Conservation (phyloP, 2,329 filamentous ascomycete species). For the Epichloe uncinata region DNA sequence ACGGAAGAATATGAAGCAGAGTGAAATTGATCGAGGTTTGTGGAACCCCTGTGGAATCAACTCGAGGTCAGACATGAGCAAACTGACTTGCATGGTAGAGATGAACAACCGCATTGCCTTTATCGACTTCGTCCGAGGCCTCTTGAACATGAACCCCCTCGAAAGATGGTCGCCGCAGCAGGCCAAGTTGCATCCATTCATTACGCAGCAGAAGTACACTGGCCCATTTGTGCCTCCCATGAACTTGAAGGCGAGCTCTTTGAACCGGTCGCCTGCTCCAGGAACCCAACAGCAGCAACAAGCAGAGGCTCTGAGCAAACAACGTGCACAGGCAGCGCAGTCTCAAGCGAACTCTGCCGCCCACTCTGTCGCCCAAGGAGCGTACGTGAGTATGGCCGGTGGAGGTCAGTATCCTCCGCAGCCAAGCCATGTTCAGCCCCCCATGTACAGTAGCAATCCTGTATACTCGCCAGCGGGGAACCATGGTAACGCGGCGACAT, state of each 20-base stretch:
- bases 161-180: constrained; percentile 97
- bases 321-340: constrained; percentile 62
- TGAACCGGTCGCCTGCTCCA: constrained; percentile 78
- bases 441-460: constrained; percentile 71
- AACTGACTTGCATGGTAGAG: constrained; percentile 43
- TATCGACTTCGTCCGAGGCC: constrained; percentile 90
- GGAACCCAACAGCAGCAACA: constrained; percentile 94
- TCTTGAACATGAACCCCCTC: constrained; percentile 87
- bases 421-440: constrained; percentile 40
- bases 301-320: constrained; percentile 86
- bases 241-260: constrained; percentile 80
- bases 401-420: constrained; percentile 32
- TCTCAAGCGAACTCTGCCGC: constrained; percentile 56
- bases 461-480: constrained; percentile 55
- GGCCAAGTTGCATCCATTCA: constrained; percentile 93
- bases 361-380: constrained; percentile 52
- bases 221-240: constrained; percentile 93
- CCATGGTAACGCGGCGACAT: constrained; percentile 44
- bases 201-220: constrained; percentile 95
- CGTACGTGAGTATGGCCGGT: constrained; percentile 41
- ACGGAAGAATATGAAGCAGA: constrained; percentile 97
- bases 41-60: background rate
- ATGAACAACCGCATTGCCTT: constrained; percentile 97
- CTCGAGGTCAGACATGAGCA: background rate
- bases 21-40: constrained; percentile 84